A percentile compares a stretch with the other conserved stretches of the same genome.
These are phyloP conservation scores for Bryoerythrophyllum caledonicum DNA, from an alignment of 225 moss, liverwort and hornwort genomes.

Conservation along the genomic window DNA sequence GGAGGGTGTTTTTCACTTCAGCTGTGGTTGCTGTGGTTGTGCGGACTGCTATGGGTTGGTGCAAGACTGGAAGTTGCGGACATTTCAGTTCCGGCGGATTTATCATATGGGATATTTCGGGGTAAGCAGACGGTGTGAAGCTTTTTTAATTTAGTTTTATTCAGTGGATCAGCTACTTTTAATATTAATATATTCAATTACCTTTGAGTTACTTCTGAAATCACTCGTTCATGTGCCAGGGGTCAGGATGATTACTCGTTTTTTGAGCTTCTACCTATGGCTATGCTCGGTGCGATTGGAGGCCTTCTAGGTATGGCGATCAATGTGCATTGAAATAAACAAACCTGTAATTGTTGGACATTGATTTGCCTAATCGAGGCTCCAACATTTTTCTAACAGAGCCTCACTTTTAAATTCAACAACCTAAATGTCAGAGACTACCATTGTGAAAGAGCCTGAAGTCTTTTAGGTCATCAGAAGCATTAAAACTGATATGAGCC, in stretches of 20 bases:
- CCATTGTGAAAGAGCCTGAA: too few species aligned
- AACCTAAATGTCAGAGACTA: too few species aligned
- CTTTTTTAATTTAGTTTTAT: too few species aligned
- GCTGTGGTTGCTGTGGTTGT: constrained; percentile 99
- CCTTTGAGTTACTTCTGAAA: neutral
- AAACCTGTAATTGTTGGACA: neutral
- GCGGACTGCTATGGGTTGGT: constrained; percentile 99
- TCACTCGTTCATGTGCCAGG: constrained; percentile 45
- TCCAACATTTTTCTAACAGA: neutral
- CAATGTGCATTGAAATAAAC: constrained; percentile 13
- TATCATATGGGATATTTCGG: constrained; percentile 99
- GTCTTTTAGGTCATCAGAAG: too few species aligned
- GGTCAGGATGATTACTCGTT: constrained; percentile 99
- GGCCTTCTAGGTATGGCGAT: constrained; percentile 77
- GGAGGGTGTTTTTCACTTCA: constrained; percentile 99
- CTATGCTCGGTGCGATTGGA: constrained; percentile 96
- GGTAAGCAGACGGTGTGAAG: constrained; percentile 44
- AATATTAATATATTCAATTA: neutral
- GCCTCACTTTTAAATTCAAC: too few species aligned
- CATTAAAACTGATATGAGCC: too few species aligned
- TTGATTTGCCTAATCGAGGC: constrained; percentile 4
- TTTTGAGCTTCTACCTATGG: constrained; percentile 96
- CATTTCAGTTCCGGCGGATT: constrained; percentile 99
- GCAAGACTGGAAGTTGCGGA: constrained; percentile 96
- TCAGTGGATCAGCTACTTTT: constrained; percentile 2